These are phyloP conservation scores for Jaltomata sinuosa DNA, from an alignment of 257 asterid species.

Conservation along the genomic window DNA sequence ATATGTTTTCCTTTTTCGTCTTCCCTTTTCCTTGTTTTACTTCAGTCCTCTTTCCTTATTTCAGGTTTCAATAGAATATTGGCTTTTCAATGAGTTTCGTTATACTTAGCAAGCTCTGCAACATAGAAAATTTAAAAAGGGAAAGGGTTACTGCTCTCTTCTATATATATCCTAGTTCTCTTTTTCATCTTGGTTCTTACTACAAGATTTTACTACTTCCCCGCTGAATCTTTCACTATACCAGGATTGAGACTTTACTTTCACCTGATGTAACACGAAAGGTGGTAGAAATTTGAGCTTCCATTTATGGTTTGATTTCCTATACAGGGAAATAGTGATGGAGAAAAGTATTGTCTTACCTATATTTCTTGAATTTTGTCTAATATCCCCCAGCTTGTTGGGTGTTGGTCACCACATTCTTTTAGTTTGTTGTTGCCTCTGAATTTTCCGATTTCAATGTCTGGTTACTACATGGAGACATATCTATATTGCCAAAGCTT, in stretches of 20 bases:
- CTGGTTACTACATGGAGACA: neutral
- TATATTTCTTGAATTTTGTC: neutral
- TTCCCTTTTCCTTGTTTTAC: too few species aligned
- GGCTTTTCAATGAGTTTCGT: neutral
- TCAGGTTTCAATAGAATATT: neutral
- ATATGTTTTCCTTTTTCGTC: too few species aligned
- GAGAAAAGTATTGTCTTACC: neutral
- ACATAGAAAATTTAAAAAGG: neutral
- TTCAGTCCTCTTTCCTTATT: neutral
- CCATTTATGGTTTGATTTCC: neutral
- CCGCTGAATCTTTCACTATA: too few species aligned
- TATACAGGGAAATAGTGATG: neutral
- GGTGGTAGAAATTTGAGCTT: neutral
- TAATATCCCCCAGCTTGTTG: neutral
- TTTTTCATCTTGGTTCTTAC: too few species aligned
- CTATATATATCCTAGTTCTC: too few species aligned
- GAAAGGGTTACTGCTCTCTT: neutral
- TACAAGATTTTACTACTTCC: too few species aligned
- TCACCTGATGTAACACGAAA: slow-evolving; percentile 7
- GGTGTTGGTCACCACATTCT: neutral
- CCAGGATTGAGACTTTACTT: neutral
- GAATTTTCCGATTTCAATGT: neutral
- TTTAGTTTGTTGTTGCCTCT: neutral
- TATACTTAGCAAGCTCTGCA: neutral
- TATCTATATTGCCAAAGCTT: neutral